Conservation (phyloP, 495 filamentous ascomycete species). For the Penicillium macrosclerotiorum region DNA sequence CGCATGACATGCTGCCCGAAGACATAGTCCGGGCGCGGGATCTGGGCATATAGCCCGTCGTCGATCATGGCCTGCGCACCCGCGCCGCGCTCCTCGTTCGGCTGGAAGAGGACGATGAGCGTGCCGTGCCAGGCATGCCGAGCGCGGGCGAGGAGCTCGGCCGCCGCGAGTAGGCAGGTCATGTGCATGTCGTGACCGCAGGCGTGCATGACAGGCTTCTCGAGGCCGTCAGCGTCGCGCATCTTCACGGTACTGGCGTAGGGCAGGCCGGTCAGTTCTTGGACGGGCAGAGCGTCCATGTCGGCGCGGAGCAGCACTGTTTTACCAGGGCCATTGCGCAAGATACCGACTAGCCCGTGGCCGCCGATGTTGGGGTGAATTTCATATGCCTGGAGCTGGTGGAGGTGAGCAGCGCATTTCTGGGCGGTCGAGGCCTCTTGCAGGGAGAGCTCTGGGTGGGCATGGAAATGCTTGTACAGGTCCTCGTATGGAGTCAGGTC, state of each 20-base stretch:
- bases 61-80: slow-evolving; percentile 56
- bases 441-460: slow-evolving; percentile 55
- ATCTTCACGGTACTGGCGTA: slow-evolving; percentile 47
- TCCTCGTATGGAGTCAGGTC: slow-evolving; percentile 45
- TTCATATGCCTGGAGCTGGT: slow-evolving; percentile 31
- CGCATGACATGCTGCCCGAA: slow-evolving; percentile 55
- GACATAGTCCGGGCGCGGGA: slow-evolving; percentile 49
- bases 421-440: slow-evolving; percentile 50
- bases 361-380: slow-evolving; percentile 48
- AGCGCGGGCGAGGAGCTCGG: slow-evolving; percentile 35
- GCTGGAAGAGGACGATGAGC: slow-evolving; percentile 54
- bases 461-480: slow-evolving; percentile 56
- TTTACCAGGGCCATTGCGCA: slow-evolving; percentile 46
- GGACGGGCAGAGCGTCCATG: slow-evolving; percentile 53
- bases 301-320: slow-evolving; percentile 53
- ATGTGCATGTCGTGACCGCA: slow-evolving; percentile 60
- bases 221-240: slow-evolving; percentile 37
- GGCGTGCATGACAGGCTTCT: slow-evolving; percentile 55
- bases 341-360: slow-evolving; percentile 44
- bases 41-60: slow-evolving; percentile 47
- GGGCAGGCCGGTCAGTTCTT: slow-evolving; percentile 48
- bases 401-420: slow-evolving; percentile 35
- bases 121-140: slow-evolving; percentile 47
- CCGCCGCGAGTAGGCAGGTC: slow-evolving; percentile 50
- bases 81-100: slow-evolving; percentile 49